Evolutionary conservation across 2,329 filamentous ascomycete species (phyloP).

Genomic region (Fusarium liriodendri): DNA sequence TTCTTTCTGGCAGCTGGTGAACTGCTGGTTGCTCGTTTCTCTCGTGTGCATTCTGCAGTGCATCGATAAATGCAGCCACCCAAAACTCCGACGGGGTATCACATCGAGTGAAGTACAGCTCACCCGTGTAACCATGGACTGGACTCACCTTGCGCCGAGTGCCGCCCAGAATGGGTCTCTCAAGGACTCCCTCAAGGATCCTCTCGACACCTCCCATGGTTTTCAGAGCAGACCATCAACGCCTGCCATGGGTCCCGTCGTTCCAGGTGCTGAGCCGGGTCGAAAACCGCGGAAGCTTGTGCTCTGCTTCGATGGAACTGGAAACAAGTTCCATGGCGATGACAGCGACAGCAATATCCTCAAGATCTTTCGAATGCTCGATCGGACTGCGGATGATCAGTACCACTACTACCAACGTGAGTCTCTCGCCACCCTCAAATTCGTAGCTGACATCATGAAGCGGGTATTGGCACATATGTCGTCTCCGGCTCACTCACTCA

Average conservation of each 20-base stretch:
- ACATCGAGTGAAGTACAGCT: neutral
- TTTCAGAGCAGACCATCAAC: constrained; percentile 38
- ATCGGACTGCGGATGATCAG: constrained; percentile 71
- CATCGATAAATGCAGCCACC: constrained; percentile 10
- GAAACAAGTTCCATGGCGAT: constrained; percentile 72
- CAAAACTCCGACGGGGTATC: neutral
- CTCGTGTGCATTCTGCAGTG: neutral
- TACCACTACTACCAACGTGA: constrained; percentile 73
- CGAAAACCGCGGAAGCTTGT: constrained; percentile 60
- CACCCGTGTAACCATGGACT: constrained; percentile 38
- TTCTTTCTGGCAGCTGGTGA: neutral
- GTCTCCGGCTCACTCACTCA: constrained; percentile 69
- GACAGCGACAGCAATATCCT: constrained; percentile 74
- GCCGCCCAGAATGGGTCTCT: constrained; percentile 22
- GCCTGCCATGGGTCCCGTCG: constrained; percentile 33
- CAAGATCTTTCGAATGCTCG: constrained; percentile 77
- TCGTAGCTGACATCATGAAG: constrained; percentile 45
- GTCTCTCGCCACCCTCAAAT: constrained; percentile 24
- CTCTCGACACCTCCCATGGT: constrained; percentile 24
- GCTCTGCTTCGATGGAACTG: constrained; percentile 72
- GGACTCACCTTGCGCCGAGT: constrained; percentile 37
- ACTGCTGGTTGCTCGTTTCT: neutral
- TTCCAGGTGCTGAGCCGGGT: constrained; percentile 15
- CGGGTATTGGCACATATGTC: constrained; percentile 80
- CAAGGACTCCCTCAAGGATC: constrained; percentile 27